These are phyloP conservation scores for Aaosphaeria arxii DNA, from an alignment of 2,329 filamentous ascomycete genomes.

Conservation along the genomic window DNA sequence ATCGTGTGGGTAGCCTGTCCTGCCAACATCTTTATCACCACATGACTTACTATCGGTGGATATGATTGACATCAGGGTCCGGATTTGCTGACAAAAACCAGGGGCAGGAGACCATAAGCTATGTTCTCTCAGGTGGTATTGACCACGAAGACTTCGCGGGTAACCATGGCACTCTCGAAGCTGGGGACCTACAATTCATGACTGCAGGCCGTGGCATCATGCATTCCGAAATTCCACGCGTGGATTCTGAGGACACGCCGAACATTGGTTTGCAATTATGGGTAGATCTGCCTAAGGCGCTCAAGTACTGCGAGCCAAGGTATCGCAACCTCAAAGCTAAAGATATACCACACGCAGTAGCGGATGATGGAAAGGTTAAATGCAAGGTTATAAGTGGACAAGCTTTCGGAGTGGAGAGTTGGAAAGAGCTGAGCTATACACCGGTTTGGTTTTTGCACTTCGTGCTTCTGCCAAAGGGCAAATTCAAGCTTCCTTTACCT, in stretches of 20 bases:
- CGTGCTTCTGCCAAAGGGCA: constrained; percentile 70
- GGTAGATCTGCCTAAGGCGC: constrained; percentile 76
- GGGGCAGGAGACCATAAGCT: constrained; percentile 83
- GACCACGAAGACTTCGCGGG: constrained; percentile 88
- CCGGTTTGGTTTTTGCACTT: constrained; percentile 89
- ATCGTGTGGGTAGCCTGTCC: constrained; percentile 44
- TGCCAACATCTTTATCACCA: not conserved
- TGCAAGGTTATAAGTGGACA: constrained; percentile 86
- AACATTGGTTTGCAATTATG: constrained; percentile 87
- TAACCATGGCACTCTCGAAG: constrained; percentile 71
- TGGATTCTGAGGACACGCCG: constrained; percentile 66
- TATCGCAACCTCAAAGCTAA: constrained; percentile 75
- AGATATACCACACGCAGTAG: constrained; percentile 44
- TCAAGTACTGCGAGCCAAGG: constrained; percentile 82
- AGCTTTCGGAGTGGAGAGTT: constrained; percentile 75
- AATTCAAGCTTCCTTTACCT: not conserved
- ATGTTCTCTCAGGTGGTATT: constrained; percentile 72
- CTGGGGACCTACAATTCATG: constrained; percentile 92
- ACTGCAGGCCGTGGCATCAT: constrained; percentile 84
- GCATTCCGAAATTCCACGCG: constrained; percentile 86
- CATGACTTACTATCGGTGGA: not conserved
- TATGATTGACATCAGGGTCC: too few species aligned
- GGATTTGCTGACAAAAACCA: not conserved
- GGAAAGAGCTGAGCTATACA: constrained; percentile 85
- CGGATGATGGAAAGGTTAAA: constrained; percentile 36